Conservation (phyloP, 169 alveolate genomes). For the Eimeria necatrix region DNA sequence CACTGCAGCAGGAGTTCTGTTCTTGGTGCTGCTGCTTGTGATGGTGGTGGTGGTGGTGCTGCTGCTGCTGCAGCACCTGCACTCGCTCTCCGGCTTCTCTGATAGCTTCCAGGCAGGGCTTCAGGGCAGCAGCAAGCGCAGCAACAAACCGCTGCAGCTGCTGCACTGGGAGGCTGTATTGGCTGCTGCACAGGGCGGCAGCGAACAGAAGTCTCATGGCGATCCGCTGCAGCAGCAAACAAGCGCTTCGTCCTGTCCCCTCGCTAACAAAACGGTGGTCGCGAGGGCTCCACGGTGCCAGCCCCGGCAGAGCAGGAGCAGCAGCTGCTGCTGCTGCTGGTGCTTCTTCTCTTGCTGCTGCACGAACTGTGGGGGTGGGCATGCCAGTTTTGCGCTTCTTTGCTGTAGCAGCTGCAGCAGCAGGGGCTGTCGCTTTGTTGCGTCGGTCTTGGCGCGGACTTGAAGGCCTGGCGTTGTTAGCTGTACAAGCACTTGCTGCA, state of each 20-base stretch:
- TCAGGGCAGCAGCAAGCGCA: slow-evolving; percentile 71
- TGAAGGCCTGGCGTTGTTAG: background rate
- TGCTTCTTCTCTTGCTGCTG: background rate
- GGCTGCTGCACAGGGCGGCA: slow-evolving; percentile 67
- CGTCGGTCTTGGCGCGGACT: background rate
- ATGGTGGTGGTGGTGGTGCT: background rate
- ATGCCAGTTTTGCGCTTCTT: no score
- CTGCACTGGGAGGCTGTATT: slow-evolving; percentile 45
- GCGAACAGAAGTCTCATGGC: slow-evolving; percentile 69
- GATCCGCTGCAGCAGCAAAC: slow-evolving; percentile 73
- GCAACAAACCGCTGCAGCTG: slow-evolving; percentile 73
- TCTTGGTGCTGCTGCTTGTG: slow-evolving; percentile 17
- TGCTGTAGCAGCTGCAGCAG: background rate
- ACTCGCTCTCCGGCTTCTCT: slow-evolving; percentile 54
- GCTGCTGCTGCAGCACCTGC: background rate
- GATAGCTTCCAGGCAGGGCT: slow-evolving; percentile 52
- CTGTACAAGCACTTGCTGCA: slow-evolving; percentile 3
- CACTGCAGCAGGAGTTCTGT: background rate
- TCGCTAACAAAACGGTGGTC: slow-evolving; percentile 29
- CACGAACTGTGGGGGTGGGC: no score
- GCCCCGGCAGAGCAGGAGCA: background rate
- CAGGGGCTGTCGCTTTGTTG: background rate
- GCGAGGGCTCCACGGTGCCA: slow-evolving; percentile 27
- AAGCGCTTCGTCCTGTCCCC: slow-evolving; percentile 63
- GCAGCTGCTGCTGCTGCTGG: slow-evolving; percentile 49